A percentile compares a stretch with the other conserved stretches of the same genome.
These are phyloP conservation scores for Neltuma alba DNA, from an alignment of 306 rosid species.

Conservation along the genomic window DNA sequence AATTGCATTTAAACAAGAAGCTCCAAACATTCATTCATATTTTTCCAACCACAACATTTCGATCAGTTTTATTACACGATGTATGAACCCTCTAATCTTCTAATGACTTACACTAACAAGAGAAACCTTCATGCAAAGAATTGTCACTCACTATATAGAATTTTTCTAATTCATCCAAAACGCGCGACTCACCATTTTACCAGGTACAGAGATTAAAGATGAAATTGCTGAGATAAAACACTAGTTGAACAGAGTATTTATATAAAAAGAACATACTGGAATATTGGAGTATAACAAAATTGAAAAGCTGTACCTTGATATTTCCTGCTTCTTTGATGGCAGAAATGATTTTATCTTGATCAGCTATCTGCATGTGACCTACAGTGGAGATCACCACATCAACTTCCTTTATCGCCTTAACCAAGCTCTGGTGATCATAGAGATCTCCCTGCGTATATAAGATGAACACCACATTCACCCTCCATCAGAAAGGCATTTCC, in stretches of 20 bases:
- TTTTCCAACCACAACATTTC: neutral
- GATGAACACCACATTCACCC: neutral
- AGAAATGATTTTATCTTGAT: constrained; percentile 74
- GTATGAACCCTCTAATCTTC: neutral
- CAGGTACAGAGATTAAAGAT: neutral
- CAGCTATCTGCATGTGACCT: constrained; percentile 44
- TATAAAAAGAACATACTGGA: neutral
- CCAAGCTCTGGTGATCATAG: constrained; percentile 70
- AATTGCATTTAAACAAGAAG: neutral
- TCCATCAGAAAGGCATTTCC: neutral
- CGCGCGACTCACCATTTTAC: neutral
- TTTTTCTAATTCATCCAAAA: neutral
- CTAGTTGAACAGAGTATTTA: neutral
- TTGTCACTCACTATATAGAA: neutral
- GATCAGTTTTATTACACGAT: neutral
- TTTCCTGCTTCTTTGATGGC: constrained; percentile 84
- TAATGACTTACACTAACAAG: neutral
- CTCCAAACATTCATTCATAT: neutral
- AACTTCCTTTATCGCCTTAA: constrained; percentile 74
- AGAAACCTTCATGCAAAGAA: neutral
- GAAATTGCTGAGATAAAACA: neutral
- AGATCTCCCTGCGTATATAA: constrained; percentile 63
- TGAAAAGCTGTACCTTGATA: constrained; percentile 54
- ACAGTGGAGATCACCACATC: constrained; percentile 79
- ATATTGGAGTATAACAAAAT: neutral